A percentile compares a stretch with the other conserved stretches of the same genome.
These are phyloP conservation scores for Acrodontium crateriforme DNA, from an alignment of 2,329 filamentous ascomycete genomes.

Conservation along the genomic window DNA sequence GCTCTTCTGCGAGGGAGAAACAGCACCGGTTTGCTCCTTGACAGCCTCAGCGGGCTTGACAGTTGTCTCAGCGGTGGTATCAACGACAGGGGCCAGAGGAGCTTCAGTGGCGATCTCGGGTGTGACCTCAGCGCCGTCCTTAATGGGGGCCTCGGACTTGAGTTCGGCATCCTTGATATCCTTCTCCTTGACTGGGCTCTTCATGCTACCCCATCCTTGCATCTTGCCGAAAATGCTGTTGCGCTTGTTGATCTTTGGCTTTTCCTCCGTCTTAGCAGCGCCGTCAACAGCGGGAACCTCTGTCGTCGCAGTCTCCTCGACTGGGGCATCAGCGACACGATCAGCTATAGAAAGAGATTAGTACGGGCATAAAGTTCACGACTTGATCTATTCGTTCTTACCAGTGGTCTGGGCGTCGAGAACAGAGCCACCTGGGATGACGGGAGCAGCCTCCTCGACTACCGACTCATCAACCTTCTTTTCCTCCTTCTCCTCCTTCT, in stretches of 20 bases:
- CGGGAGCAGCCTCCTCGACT: constrained; percentile 15
- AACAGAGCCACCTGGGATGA: constrained; percentile 16
- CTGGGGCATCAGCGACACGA: constrained; percentile 18
- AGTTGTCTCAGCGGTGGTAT: constrained; percentile 20
- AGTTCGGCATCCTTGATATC: constrained; percentile 59
- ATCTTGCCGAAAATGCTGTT: constrained; percentile 64
- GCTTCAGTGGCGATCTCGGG: constrained; percentile 26
- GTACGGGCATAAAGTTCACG: constrained; percentile 7
- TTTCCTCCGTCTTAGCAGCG: constrained; percentile 36
- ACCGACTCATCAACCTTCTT: constrained; percentile 27
- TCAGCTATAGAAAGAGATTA: constrained; percentile 10
- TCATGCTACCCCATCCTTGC: constrained; percentile 46
- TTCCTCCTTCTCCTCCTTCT: constrained; percentile 32
- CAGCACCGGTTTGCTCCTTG: constrained; percentile 27
- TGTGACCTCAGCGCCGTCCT: constrained; percentile 31
- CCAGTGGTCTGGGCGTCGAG: constrained; percentile 15
- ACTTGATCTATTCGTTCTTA: constrained; percentile 1
- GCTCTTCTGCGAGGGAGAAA: constrained; percentile 27
- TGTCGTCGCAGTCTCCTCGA: constrained; percentile 24
- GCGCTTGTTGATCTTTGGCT: constrained; percentile 63
- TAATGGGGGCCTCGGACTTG: constrained; percentile 33
- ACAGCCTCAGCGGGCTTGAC: constrained; percentile 18
- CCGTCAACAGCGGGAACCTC: constrained; percentile 33
- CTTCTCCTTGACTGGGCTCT: constrained; percentile 45
- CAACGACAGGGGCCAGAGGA: constrained; percentile 21